Base-by-base conservation (phyloP, 441 rosid genomes). In the Pelargonium australe region DNA sequence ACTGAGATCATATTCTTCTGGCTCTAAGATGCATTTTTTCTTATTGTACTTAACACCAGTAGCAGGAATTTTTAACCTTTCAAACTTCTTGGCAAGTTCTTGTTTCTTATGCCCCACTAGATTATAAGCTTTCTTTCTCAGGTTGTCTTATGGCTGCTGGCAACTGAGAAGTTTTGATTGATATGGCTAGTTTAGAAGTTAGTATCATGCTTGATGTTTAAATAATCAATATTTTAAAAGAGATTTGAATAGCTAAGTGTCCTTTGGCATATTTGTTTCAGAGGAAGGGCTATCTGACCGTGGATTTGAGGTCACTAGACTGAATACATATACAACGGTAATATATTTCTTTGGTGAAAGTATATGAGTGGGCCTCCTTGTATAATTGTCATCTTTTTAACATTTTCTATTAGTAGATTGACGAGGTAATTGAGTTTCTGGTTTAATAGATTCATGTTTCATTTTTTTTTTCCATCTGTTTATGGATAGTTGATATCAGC, bases 261-360 rank as follows among this genome's bases (percentile, higher is more conserved):
- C n/a, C 12, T 70, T 70, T 63, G 66, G 47, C 67, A 43, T 80
- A 34, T 78, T 64, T 78, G 64, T 55, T 16, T 55, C 92, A 94
- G 99, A 89, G 81, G 91, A 87, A 76, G 91, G 94, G 68, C 77
- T 94, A 68, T 87, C 80, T 37, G 80, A 70, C 68, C 97, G 99
- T 72, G 99, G 97, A 58, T 94, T 91, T 82, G 88, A 94, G 74
- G 97, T 94, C 67, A 51, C 83, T 69, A 89, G 99, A 80, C 84
- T 94, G 70, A 91, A 94, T 73, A 91, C 99, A 40, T 94, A 94
- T 76, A 85, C 95, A 64, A 94, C 99, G 5, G 99, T 94, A 82
- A 71, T 86, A 92, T 82, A 63, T 41, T 71, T 64, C 13, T 55
- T 40, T 40, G 23, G 14, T 5, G 19, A 7, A 55, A 55, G 23